These are phyloP conservation scores for Xylaria flabelliformis DNA, from an alignment of 495 filamentous ascomycete genomes.

Conservation along the genomic window DNA sequence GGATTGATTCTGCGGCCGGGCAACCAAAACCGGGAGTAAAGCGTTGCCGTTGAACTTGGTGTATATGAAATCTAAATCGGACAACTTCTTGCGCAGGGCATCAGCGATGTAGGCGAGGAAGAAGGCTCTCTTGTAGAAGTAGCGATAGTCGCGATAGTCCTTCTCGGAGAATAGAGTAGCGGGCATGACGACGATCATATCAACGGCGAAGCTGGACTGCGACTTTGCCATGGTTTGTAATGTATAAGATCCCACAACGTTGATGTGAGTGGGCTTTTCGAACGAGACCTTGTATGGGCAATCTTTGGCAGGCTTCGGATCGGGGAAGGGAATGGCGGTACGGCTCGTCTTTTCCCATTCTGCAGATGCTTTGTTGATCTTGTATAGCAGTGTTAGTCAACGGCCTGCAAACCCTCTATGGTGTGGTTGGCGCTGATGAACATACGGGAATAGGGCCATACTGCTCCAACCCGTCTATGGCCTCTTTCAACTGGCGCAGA, in stretches of 20 bases:
- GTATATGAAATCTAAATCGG: conserved; percentile 65
- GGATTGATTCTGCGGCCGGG: conserved; percentile 37
- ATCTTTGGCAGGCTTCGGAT: conserved; percentile 73
- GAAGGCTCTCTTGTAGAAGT: conserved; percentile 93
- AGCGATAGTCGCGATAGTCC: conserved; percentile 90
- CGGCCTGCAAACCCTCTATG: neutral
- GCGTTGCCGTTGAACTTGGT: conserved; percentile 75
- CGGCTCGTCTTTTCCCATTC: conserved; percentile 68
- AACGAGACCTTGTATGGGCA: conserved; percentile 83
- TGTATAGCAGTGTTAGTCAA: neutral
- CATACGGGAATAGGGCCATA: conserved; percentile 62
- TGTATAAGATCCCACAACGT: conserved; percentile 87
- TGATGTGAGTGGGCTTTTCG: conserved; percentile 75
- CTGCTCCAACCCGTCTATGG: conserved; percentile 72
- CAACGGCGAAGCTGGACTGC: conserved; percentile 64
- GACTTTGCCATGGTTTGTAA: conserved; percentile 73
- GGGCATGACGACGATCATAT: conserved; percentile 89
- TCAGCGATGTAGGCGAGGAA: conserved; percentile 83
- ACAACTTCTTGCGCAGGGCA: conserved; percentile 64
- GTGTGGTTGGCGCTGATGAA: neutral
- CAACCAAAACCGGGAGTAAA: conserved; percentile 73
- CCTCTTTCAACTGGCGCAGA: conserved; percentile 72
- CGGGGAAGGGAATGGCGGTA: conserved; percentile 79
- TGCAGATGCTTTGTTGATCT: conserved; percentile 72
- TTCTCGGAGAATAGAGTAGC: conserved; percentile 83